A percentile compares a stretch with the other conserved stretches of the same genome.
These are phyloP conservation scores for Colletotrichum graminicola DNA, from an alignment of 2,329 filamentous ascomycete species.

Conservation along the genomic window DNA sequence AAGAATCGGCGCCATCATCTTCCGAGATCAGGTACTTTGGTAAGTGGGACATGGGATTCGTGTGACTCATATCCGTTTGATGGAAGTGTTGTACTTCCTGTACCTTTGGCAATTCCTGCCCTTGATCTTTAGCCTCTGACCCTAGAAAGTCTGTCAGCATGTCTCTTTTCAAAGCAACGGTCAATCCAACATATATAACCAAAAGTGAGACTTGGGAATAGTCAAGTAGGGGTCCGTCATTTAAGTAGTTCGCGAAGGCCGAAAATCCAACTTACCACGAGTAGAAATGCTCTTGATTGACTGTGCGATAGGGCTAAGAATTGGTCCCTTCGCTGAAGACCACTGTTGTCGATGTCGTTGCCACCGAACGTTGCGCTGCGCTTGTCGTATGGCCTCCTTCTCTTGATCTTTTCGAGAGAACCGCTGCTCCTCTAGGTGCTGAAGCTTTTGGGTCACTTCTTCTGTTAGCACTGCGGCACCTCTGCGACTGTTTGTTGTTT, in stretches of 20 bases:
- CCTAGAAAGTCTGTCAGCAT: conserved; percentile 12
- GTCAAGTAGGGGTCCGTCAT: neutral
- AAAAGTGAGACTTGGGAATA: neutral
- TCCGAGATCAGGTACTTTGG: conserved; percentile 28
- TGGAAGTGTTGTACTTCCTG: conserved; percentile 34
- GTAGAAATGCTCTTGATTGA: conserved; percentile 46
- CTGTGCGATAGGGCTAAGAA: conserved; percentile 63
- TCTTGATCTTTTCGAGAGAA: conserved; percentile 58
- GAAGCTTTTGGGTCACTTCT: conserved; percentile 53
- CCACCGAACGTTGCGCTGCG: conserved; percentile 57
- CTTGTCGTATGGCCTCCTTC: conserved; percentile 54
- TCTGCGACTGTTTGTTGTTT: conserved; percentile 52
- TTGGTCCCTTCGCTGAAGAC: conserved; percentile 64
- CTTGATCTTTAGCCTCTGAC: conserved; percentile 4
- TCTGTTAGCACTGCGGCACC: conserved; percentile 61
- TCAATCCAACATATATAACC: neutral
- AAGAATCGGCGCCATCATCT: conserved; percentile 46
- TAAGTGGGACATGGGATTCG: conserved; percentile 25
- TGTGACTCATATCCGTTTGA: conserved; percentile 26
- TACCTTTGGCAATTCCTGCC: neutral
- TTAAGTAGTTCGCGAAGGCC: too few relatives aligned
- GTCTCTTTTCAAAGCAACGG: neutral
- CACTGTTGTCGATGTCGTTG: conserved; percentile 60
- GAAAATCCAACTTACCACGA: conserved; percentile 33
- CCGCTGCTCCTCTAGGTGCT: conserved; percentile 52